Base-by-base conservation (phyloP, 2,329 filamentous ascomycete species). In the Seiridium cupressi region DNA sequence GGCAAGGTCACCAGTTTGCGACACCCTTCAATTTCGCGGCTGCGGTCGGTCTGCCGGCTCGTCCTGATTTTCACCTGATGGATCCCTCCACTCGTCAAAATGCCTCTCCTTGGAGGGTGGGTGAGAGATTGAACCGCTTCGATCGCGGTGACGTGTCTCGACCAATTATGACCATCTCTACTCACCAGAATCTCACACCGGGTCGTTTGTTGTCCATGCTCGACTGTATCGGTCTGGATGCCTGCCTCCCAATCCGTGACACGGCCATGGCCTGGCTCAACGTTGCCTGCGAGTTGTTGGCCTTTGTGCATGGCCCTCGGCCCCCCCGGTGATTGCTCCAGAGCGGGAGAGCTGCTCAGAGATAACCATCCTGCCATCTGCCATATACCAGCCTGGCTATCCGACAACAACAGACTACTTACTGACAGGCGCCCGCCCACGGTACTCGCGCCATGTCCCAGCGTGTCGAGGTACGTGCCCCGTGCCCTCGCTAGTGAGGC, bases 161-260 rank as follows among this genome's bases (percentile, higher is more conserved):
- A 44, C 53, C 48, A 51, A 51, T 51, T 13, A 34, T n/a, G 48
- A 32, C 18, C 54, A 54, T 51, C 40, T 51, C 59, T 57, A 32
- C 9, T 51, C 44, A 60, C 35, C 57, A 38, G 35, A 60, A 57
- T 60, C 59, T 60, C 59, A 60, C 59, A 60, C 59, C 59, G 59
- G 59, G 38, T 60, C 55, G 59, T 57, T 57, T 60, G 59, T 44
- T 44, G 54, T 51, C 55, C 26, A 35, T 51, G 51, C 18, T 42
- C 51, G 51, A 36, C 35, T 54, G 35, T 54, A 56, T 56, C 54
- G 54, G 54, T 56, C 54, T 32, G 31, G 40, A 32, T 46, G 54
- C 54, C 31, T 34, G 38, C 13, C n/a, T 42, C 32, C 42, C 32
- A 34, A 56, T 56, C 32, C 32, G 42, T 54, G 51, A 54, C 51